Evolutionary conservation across 345 rosid genomes (phyloP).

Genomic region (Hirschfeldia incana): DNA sequence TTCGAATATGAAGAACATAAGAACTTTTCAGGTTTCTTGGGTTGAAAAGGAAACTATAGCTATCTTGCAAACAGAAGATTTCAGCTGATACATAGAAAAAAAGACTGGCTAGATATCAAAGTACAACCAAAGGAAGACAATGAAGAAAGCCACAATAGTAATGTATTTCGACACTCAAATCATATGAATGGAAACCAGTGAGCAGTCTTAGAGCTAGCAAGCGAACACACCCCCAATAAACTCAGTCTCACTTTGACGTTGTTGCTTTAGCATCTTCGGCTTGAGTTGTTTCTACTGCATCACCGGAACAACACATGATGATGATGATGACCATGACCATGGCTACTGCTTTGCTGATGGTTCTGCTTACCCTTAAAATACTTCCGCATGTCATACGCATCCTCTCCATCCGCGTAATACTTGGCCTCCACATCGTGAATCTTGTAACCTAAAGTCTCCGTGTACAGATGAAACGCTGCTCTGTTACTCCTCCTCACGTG

Average conservation of each 20-base stretch:
- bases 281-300: slow-evolving; percentile 48
- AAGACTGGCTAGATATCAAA: slow-evolving; percentile 19
- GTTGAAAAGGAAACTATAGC: slow-evolving; percentile 1
- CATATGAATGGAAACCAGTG: slow-evolving; percentile 18
- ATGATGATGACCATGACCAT: slow-evolving; percentile 46
- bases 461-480: slow-evolving; percentile 90
- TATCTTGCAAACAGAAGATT: too few species aligned
- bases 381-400: slow-evolving; percentile 97
- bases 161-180: slow-evolving; percentile 11
- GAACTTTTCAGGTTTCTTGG: slow-evolving; percentile 5
- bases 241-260: slow-evolving; percentile 50
- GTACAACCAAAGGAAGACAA: slow-evolving; percentile 20
- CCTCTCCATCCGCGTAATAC: slow-evolving; percentile 99
- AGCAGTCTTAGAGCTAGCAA: not conserved
- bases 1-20: not conserved
- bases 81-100: too few species aligned
- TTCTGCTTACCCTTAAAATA: slow-evolving; percentile 80
- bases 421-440: slow-evolving; percentile 94
- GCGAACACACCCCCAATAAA: not conserved
- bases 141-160: not conserved
- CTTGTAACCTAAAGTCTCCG: slow-evolving; percentile 83
- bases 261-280: slow-evolving; percentile 58
- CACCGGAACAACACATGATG: slow-evolving; percentile 85
- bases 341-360: slow-evolving; percentile 56
- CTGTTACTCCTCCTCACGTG: slow-evolving; percentile 97